phyloP scores from a whole-genome alignment of 345 rosid species.

The Eucalyptus albens region DNA sequence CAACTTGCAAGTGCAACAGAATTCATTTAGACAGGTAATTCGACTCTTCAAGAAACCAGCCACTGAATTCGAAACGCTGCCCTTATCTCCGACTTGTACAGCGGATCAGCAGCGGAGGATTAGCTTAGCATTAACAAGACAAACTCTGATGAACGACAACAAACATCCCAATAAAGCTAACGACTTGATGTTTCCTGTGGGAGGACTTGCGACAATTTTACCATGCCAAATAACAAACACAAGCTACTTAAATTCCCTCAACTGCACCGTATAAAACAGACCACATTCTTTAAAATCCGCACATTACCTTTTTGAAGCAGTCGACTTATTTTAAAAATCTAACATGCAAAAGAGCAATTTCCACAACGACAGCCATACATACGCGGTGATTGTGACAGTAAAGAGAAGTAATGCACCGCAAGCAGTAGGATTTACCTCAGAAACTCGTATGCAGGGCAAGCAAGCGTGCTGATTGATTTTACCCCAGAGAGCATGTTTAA shows the following conservation, averaged over 20 bases:
- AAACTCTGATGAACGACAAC: neutral
- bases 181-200: neutral
- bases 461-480: neutral
- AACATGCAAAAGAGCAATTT: neutral
- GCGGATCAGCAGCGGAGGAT: neutral
- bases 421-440: neutral
- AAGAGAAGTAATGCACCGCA: neutral
- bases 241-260: neutral
- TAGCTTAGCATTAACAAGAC: neutral
- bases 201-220: neutral
- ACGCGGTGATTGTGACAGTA: neutral
- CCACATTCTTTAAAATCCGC: neutral
- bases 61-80: neutral
- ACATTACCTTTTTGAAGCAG: neutral
- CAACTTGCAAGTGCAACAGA: neutral
- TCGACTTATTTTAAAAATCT: neutral
- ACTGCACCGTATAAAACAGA: neutral
- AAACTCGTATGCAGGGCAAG: neutral
- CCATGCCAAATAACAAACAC: neutral
- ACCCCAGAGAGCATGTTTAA: neutral
- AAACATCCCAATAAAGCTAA: neutral
- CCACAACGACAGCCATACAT: neutral
- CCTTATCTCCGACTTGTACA: neutral
- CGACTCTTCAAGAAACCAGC: neutral
- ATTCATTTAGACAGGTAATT: neutral